Evolutionary conservation across 2,329 filamentous ascomycete genomes (phyloP).

Genomic region (Xylaria sp.): DNA sequence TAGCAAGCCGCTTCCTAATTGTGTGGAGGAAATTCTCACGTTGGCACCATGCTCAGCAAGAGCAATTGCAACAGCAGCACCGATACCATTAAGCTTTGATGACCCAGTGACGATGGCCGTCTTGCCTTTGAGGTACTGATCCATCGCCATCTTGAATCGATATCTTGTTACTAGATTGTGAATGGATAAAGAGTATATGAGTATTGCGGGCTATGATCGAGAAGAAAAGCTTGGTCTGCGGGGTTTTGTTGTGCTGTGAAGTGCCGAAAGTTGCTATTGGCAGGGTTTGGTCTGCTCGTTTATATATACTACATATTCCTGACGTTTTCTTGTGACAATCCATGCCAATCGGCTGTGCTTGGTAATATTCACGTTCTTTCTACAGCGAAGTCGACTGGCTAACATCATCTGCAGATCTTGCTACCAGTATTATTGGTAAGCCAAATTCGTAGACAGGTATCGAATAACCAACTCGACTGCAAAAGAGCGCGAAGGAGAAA

Average conservation of each 20-base stretch:
- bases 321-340: neutral
- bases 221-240: neutral
- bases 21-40: constrained; percentile 33
- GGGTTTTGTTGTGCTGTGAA: neutral
- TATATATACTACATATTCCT: neutral
- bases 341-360: neutral
- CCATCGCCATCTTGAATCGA: neutral
- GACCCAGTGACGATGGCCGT: constrained; percentile 59
- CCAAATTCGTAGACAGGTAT: neutral
- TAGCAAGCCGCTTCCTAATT: neutral
- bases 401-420: neutral
- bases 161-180: neutral
- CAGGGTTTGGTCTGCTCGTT: neutral
- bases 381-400: neutral
- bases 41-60: constrained; percentile 57
- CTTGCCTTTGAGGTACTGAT: constrained; percentile 44
- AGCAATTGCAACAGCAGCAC: constrained; percentile 54
- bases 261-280: neutral
- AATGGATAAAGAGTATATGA: neutral
- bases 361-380: neutral
- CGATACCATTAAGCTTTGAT: constrained; percentile 57
- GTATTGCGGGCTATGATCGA: neutral
- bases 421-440: neutral
- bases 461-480: neutral
- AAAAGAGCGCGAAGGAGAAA: neutral